Base-by-base conservation (phyloP, 2,329 filamentous ascomycete genomes). In the Diaporthe destruens region DNA sequence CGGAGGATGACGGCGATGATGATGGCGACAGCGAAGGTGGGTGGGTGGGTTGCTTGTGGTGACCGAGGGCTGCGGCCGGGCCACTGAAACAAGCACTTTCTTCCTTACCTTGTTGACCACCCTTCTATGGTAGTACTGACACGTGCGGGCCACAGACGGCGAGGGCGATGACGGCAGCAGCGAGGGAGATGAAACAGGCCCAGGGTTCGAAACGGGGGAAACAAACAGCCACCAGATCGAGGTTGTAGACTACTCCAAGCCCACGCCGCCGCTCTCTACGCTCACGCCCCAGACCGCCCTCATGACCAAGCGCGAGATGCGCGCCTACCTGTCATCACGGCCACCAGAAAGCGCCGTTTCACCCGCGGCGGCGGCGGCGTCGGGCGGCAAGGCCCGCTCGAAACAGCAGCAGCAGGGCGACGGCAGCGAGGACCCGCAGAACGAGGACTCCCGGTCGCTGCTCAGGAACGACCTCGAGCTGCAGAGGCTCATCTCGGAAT, bases 401-500 rank as follows among this genome's bases (percentile, higher is more conserved):
- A 76, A 72, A 51, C 44, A 53, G 70, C 71, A 63, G 29, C 29
- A 25, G 71, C 71, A 63, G 75, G 61, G 73, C 77, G 68, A 71
- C 75, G 75, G 29, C 79, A 73, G 61, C 80, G 55, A 70, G 76
- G 72, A 77, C 77, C 47, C 82, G 80, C 75, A 85, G 39, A 82
- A 87, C 73, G 89, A 92, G 78, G 89, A 92, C 79, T 87, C 88
- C 67, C 87, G 87, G 75, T 88, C 88, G 14, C 93, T 97, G 74
- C 87, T 98, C 23, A 95, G 95, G 80, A 95, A 98, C 81, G 96
- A 98, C 81, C 90, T 98, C 69, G 95, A 94, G 51, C 90, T 99
- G 18, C 96, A 98, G 81, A 92, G 95, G 59, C 90, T 99, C 53
- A 90, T 99, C 72, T 89, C 92, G 77, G 96, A 99, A 86, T 98